Conservation (phyloP, 805 yeast species). For the Lachancea sp. region DNA sequence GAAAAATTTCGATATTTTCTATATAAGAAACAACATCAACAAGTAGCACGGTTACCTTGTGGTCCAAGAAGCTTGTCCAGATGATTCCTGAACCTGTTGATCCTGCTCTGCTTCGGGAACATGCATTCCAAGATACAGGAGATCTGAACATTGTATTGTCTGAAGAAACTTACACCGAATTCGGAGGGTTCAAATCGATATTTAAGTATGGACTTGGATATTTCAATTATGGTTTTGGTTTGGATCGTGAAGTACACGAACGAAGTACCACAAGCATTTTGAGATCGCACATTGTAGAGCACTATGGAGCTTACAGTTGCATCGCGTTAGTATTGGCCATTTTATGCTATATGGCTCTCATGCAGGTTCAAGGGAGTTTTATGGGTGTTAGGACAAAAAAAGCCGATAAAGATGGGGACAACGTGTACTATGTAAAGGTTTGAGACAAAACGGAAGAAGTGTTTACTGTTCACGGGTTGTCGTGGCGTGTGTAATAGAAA, state of each 20-base stretch:
- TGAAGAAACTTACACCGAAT: slow-evolving; percentile 24
- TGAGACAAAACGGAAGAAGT: neutral
- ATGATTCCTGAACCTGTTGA: slow-evolving; percentile 36
- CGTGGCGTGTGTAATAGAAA: neutral
- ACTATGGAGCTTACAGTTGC: slow-evolving; percentile 20
- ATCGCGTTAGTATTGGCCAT: slow-evolving; percentile 14
- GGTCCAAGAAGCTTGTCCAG: neutral
- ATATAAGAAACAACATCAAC: too few relatives aligned
- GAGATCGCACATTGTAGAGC: slow-evolving; percentile 22
- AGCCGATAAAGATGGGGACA: slow-evolving; percentile 14
- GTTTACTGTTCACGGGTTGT: neutral
- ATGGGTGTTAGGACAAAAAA: slow-evolving; percentile 8
- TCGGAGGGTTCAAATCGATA: slow-evolving; percentile 30
- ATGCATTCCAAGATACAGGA: slow-evolving; percentile 31
- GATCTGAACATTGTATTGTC: slow-evolving; percentile 26
- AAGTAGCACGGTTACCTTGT: too few relatives aligned
- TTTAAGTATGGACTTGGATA: slow-evolving; percentile 31
- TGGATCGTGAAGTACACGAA: slow-evolving; percentile 21
- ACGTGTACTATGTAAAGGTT: slow-evolving; percentile 21
- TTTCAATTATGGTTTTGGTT: slow-evolving; percentile 27
- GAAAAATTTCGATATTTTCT: too few relatives aligned
- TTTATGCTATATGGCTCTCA: slow-evolving; percentile 14
- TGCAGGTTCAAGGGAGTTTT: slow-evolving; percentile 6
- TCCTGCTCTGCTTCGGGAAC: slow-evolving; percentile 34
- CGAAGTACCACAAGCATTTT: slow-evolving; percentile 15